Evolutionary conservation across 495 filamentous ascomycete species (phyloP).

Genomic region (Clohesyomyces aquaticus): DNA sequence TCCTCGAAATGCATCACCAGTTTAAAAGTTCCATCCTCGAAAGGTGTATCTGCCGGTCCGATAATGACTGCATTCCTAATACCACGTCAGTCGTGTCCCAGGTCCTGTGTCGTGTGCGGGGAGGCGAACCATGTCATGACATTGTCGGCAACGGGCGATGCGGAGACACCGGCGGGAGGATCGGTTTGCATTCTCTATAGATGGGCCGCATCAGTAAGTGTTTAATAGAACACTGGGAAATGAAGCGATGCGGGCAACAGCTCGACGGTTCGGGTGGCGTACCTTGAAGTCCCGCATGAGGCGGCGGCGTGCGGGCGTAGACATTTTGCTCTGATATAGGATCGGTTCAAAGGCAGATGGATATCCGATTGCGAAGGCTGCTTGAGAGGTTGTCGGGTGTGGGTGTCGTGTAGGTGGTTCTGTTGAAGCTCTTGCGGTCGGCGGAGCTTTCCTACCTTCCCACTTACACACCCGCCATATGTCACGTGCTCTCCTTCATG

Average conservation of each 20-base stretch:
- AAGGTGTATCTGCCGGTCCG: slow-evolving; percentile 94
- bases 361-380: neutral
- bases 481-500: too few species aligned
- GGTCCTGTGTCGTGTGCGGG: slow-evolving; percentile 23
- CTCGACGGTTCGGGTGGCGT: slow-evolving; percentile 48
- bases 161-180: slow-evolving; percentile 94
- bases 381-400: neutral
- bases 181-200: slow-evolving; percentile 97
- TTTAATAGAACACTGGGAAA: neutral
- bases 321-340: slow-evolving; percentile 59
- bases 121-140: slow-evolving; percentile 92
- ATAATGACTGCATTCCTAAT: slow-evolving; percentile 98
- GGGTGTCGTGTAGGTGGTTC: too few species aligned
- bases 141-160: slow-evolving; percentile 95
- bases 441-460: neutral
- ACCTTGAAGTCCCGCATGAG: slow-evolving; percentile 99
- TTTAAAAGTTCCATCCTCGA: slow-evolving; percentile 97
- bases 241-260: too few species aligned
- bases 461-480: too few species aligned
- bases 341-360: neutral
- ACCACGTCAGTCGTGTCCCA: slow-evolving; percentile 11
- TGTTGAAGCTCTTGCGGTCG: too few species aligned
- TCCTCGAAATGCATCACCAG: slow-evolving; percentile 99
- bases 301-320: slow-evolving; percentile 88
- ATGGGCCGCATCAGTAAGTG: neutral